Evolutionary conservation across 2,329 filamentous ascomycete species (phyloP).

Genomic region (Arthrobotrys conoides): DNA sequence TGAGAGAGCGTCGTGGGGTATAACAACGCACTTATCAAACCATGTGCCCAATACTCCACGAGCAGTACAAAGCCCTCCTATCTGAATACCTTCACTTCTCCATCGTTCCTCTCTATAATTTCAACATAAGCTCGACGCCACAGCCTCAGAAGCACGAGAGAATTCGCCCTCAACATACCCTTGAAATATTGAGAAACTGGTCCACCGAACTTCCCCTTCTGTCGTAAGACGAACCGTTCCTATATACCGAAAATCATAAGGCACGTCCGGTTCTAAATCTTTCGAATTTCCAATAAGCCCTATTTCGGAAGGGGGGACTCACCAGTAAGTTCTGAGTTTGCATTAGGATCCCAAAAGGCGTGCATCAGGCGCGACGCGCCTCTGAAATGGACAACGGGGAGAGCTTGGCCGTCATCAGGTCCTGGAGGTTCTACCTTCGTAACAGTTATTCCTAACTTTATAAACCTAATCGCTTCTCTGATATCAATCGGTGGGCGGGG

Average conservation of each 20-base stretch:
- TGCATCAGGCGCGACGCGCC: constrained; percentile 76
- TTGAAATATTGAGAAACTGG: constrained; percentile 75
- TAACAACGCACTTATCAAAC: constrained; percentile 77
- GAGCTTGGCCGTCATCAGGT: constrained; percentile 72
- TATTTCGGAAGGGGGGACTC: constrained; percentile 65
- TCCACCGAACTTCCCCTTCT: constrained; percentile 82
- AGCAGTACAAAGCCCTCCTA: constrained; percentile 77
- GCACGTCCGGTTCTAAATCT: constrained; percentile 25
- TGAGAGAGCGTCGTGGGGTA: background rate
- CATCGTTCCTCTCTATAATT: constrained; percentile 76
- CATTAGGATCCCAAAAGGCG: constrained; percentile 77
- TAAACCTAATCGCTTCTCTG: constrained; percentile 78
- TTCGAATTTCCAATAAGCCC: constrained; percentile 46
- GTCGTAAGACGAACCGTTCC: constrained; percentile 77
- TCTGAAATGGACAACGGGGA: constrained; percentile 78
- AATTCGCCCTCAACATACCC: constrained; percentile 65
- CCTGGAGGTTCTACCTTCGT: constrained; percentile 75
- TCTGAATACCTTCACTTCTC: constrained; percentile 82
- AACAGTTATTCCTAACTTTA: constrained; percentile 77
- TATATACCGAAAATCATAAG: constrained; percentile 62
- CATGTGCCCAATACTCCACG: constrained; percentile 81
- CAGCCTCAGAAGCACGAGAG: too few species aligned
- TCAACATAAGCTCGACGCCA: constrained; percentile 63
- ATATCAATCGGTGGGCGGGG: constrained; percentile 73
- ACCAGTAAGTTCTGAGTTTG: constrained; percentile 77